Evolutionary conservation across 441 rosid species (phyloP).

Genomic region (Sinapis alba): DNA sequence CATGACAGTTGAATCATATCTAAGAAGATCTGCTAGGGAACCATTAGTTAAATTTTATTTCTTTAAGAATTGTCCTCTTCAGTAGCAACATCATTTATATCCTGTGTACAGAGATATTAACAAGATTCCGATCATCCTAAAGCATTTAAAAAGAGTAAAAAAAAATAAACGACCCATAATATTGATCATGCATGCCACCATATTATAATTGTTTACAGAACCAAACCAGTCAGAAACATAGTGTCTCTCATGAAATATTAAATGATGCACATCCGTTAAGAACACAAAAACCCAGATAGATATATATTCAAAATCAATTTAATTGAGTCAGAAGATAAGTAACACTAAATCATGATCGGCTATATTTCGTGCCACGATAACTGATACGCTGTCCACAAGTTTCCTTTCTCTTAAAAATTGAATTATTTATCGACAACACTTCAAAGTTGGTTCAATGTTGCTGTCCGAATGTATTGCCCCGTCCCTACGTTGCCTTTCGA

Average conservation of each 20-base stretch:
- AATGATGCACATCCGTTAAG: constrained; percentile 2
- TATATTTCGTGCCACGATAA: constrained; percentile 39
- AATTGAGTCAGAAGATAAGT: constrained; percentile 23
- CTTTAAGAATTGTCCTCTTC: neutral
- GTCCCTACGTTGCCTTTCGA: constrained; percentile 39
- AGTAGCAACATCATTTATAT: constrained; percentile 10
- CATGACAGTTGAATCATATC: constrained; percentile 14
- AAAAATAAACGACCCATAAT: neutral
- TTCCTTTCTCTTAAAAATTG: neutral
- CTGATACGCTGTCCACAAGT: constrained; percentile 37
- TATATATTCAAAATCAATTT: constrained; percentile 25
- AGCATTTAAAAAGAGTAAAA: neutral
- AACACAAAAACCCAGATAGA: constrained; percentile 19
- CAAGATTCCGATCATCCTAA: constrained; percentile 15
- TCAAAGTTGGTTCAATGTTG: constrained; percentile 41
- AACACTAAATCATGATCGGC: constrained; percentile 29
- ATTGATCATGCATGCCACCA: constrained; percentile 12
- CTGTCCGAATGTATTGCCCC: constrained; percentile 38
- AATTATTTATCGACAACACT: constrained; percentile 32
- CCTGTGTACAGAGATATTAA: constrained; percentile 20
- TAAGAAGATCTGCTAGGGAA: constrained; percentile 22
- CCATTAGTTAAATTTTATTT: neutral
- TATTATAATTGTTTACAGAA: neutral
- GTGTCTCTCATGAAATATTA: constrained; percentile 15
- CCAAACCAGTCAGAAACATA: constrained; percentile 11